Conservation (phyloP, 2,329 filamentous ascomycete genomes). For the Phaeosphaeriaceae sp. region DNA sequence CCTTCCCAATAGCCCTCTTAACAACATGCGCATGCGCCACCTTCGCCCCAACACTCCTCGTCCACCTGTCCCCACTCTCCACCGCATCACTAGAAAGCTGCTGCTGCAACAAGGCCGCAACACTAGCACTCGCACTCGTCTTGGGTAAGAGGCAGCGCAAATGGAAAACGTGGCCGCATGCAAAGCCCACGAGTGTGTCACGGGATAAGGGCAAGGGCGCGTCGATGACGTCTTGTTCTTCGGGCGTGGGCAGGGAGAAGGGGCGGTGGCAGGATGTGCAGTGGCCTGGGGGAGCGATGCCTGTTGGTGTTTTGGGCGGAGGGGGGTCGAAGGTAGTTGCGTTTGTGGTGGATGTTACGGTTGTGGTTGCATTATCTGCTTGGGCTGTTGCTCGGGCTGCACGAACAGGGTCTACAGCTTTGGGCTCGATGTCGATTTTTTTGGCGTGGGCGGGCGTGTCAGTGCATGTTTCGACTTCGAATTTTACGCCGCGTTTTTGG, state of each 20-base stretch:
- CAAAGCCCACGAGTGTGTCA: conserved; percentile 79
- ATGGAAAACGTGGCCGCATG: conserved; percentile 83
- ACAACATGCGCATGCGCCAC: conserved; percentile 74
- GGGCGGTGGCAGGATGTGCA: conserved; percentile 42
- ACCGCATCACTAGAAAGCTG: conserved; percentile 48
- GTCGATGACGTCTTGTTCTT: conserved; percentile 36
- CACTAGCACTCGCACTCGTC: conserved; percentile 50
- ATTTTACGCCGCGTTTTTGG: conserved; percentile 85
- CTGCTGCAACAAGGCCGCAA: conserved; percentile 54
- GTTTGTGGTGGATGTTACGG: conserved; percentile 24
- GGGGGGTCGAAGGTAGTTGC: conserved; percentile 32
- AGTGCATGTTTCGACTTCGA: conserved; percentile 68
- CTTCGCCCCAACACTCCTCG: conserved; percentile 69
- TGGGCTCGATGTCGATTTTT: conserved; percentile 36
- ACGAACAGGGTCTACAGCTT: conserved; percentile 34
- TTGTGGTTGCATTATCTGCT: conserved; percentile 30
- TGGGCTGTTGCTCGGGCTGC: conserved; percentile 28
- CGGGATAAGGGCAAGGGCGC: conserved; percentile 35
- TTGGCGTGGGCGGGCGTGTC: conserved; percentile 35
- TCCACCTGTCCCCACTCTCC: conserved; percentile 53
- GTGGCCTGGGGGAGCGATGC: conserved; percentile 42
- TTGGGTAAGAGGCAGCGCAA: conserved; percentile 69
- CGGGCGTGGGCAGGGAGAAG: conserved; percentile 39
- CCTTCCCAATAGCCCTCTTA: conserved; percentile 73
- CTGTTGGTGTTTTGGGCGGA: conserved; percentile 21